A percentile compares a stretch with the other conserved stretches of the same genome.
Conservation (phyloP, 208 protist genomes). For the Strigomonas oncopelti region DNA sequence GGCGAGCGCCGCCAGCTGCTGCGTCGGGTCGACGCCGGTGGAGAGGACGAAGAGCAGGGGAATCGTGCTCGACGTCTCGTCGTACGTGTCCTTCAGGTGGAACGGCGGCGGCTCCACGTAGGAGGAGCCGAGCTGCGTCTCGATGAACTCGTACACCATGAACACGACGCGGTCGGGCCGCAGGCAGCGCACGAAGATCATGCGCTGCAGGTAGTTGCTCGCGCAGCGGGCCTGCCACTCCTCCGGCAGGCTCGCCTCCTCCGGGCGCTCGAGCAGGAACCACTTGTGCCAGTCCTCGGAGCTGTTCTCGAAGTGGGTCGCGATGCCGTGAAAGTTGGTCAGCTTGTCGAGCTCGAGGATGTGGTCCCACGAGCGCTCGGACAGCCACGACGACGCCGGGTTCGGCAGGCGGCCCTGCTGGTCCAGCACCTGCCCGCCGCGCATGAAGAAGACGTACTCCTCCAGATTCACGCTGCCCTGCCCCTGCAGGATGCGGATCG, state of each 20-base stretch:
- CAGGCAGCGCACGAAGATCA: conserved; percentile 97
- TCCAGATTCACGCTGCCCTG: conserved; percentile 88
- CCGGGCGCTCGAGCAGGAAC: conserved; percentile 93
- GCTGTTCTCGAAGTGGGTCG: conserved; percentile 93
- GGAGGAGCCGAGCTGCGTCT: conserved; percentile 88
- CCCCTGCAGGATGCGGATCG: conserved; percentile 93
- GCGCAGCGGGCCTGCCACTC: conserved; percentile 91
- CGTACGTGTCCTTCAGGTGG: conserved; percentile 94
- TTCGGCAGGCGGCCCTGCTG: conserved; percentile 91
- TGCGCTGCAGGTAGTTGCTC: conserved; percentile 93
- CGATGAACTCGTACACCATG: conserved; percentile 96
- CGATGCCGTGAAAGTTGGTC: conserved; percentile 93
- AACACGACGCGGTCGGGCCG: conserved; percentile 96
- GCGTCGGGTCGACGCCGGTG: conserved; percentile 96
- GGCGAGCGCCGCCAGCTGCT: conserved; percentile 89
- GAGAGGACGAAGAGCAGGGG: conserved; percentile 98
- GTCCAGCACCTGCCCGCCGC: conserved; percentile 94
- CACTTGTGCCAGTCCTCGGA: conserved; percentile 93
- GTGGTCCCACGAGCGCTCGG: conserved; percentile 95
- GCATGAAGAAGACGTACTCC: conserved; percentile 98
- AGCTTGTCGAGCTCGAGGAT: conserved; percentile 97
- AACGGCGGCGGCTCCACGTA: conserved; percentile 97
- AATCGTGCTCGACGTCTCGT: conserved; percentile 87
- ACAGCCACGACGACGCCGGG: conserved; percentile 95
- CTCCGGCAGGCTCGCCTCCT: conserved; percentile 92